Evolutionary conservation across 345 rosid species (phyloP), one percentile per base, ranked within the genome.

Genomic region (Eucalyptus melliodora): DNA sequence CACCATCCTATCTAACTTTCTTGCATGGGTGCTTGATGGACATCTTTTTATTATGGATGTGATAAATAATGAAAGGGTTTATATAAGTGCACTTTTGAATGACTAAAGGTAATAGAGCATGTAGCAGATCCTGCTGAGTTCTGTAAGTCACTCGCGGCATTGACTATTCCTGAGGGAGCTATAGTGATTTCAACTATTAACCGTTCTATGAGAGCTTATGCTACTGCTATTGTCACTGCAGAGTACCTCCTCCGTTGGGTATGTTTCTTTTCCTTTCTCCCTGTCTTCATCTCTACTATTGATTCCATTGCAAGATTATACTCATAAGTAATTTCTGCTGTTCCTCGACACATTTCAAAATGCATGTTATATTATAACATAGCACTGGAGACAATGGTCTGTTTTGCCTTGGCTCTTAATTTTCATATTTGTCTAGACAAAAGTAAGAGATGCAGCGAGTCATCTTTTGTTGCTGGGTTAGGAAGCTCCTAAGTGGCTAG

Each of bases 241-340:
- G 99, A 98, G 92, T 94, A 98, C 92, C 91, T 98, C 90, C 96
- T 97, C 87, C 95, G 89, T 40, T 97, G 99, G 99, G 99, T 98
- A 95, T 69, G 88, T 80, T 88, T 90, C 88, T 55, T 88, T 60
- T 44, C 31, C 62, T 72, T 34, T 42, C 67, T 86, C 87, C 44
- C 45, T 6, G 49, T 65, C 56, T 82, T 69, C 30, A 50, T 69
- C 83, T 77, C 47, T 14, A 16, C 56, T 86, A 15, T 86, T 4
- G 30, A 77, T 77, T 37, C 47, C 27, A 21, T 77, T 77, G 47
- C 83, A 40, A 37, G 42, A 34, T 16, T 34, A 69, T 3, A 17
- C 37, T 69, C 47, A 11, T 77, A 3, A 21, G 83, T 77, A 77
- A 31, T 67, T 67, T 67, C 40, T 67, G 77, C 9, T 6, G 47